Conservation (phyloP, 164 flowering plant species). For the Chimonanthus salicifolius region DNA sequence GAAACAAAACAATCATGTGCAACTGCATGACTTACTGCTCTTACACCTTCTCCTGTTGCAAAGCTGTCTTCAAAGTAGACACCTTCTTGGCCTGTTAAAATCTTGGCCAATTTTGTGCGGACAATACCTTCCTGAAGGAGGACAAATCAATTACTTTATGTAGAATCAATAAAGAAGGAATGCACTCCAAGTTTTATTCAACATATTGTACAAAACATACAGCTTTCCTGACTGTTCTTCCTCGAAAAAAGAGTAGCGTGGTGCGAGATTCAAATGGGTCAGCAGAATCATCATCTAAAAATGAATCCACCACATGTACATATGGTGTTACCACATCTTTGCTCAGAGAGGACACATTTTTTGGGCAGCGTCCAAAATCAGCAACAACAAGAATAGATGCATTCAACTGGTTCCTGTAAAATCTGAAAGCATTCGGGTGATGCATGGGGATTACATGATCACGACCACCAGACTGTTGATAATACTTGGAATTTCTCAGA, state of each 20-base stretch:
- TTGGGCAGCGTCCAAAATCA: constrained; percentile 85
- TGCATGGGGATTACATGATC: constrained; percentile 97
- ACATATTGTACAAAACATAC: constrained; percentile 35
- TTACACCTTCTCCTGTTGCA: constrained; percentile 59
- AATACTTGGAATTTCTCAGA: constrained; percentile 60
- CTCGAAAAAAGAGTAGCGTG: constrained; percentile 83
- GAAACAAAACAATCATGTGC: background rate
- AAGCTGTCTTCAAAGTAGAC: constrained; percentile 60
- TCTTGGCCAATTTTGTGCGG: constrained; percentile 62
- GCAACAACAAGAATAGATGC: constrained; percentile 86
- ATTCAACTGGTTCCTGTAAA: constrained; percentile 67
- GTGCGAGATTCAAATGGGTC: constrained; percentile 75
- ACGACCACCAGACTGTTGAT: constrained; percentile 79
- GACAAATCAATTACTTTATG: constrained; percentile 8
- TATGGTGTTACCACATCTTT: constrained; percentile 98
- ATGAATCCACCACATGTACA: constrained; percentile 84
- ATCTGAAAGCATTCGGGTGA: constrained; percentile 98
- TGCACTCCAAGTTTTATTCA: background rate
- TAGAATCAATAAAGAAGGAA: background rate
- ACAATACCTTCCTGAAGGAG: constrained; percentile 71
- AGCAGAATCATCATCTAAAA: constrained; percentile 45
- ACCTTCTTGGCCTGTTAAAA: constrained; percentile 60
- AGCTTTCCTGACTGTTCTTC: constrained; percentile 87
- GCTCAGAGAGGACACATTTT: constrained; percentile 54
- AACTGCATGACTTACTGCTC: constrained; percentile 43